Evolutionary conservation across 1,284 basidiomycete genomes (phyloP).

Genomic region (Apiotrichum siamense): DNA sequence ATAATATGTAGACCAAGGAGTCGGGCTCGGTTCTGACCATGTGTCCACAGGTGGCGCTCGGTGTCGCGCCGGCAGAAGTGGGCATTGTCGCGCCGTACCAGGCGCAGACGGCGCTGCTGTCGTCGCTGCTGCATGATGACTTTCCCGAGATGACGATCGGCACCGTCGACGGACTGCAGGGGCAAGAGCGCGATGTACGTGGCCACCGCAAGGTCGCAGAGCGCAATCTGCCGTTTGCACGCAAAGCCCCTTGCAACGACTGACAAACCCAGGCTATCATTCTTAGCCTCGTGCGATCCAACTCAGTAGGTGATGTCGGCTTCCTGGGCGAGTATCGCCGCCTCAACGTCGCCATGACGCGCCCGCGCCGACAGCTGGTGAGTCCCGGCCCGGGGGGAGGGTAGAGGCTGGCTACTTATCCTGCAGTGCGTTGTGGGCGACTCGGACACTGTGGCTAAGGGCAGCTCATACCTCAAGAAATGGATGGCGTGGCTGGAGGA

Average conservation of each 20-base stretch:
- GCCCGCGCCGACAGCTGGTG: slow-evolving; percentile 82
- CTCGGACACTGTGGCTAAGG: slow-evolving; percentile 77
- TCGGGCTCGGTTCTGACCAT: too few relatives aligned
- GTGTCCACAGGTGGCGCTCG: slow-evolving; percentile 56
- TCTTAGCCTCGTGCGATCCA: slow-evolving; percentile 81
- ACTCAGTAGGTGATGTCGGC: slow-evolving; percentile 75
- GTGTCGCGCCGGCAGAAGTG: slow-evolving; percentile 68
- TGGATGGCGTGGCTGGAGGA: slow-evolving; percentile 88
- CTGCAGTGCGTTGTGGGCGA: slow-evolving; percentile 80
- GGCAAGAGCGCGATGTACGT: slow-evolving; percentile 58
- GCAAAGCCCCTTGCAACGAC: too few relatives aligned
- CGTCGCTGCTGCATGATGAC: slow-evolving; percentile 64
- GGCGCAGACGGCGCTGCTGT: slow-evolving; percentile 77
- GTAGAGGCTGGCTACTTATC: neutral
- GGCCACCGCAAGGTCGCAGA: too few relatives aligned
- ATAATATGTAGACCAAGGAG: too few relatives aligned
- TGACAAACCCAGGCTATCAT: slow-evolving; percentile 64
- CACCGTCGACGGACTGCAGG: slow-evolving; percentile 89
- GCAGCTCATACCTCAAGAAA: slow-evolving; percentile 70
- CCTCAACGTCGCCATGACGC: slow-evolving; percentile 91
- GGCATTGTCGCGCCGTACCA: slow-evolving; percentile 93
- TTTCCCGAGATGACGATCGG: slow-evolving; percentile 76
- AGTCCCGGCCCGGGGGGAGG: too few relatives aligned
- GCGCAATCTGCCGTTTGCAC: too few relatives aligned
- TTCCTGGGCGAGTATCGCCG: slow-evolving; percentile 85